These are phyloP conservation scores for Scheffersomyces ergatensis DNA, from an alignment of 805 yeast species.

Conservation along the genomic window DNA sequence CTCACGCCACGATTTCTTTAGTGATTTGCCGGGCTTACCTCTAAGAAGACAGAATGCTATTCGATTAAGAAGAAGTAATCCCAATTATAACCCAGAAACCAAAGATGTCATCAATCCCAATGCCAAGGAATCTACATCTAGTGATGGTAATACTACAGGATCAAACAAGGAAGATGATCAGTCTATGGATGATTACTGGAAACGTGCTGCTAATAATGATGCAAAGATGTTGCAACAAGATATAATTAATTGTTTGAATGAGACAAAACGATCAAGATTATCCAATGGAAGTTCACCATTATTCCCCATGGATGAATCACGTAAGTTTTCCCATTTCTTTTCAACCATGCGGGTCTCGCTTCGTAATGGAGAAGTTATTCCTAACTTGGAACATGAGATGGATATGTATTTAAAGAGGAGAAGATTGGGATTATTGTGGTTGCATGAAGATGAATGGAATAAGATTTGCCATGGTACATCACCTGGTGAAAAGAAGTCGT, in stretches of 20 bases:
- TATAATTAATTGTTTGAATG: conserved; percentile 1
- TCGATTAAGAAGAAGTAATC: conserved; percentile 10
- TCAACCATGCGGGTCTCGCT: background rate
- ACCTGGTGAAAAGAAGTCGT: no score
- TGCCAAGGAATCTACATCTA: background rate
- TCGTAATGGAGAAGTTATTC: background rate
- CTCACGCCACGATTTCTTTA: background rate
- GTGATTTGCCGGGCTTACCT: conserved; percentile 17
- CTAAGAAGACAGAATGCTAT: conserved; percentile 34
- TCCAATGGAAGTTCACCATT: background rate
- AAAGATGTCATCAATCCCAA: conserved; percentile 1
- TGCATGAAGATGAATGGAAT: background rate
- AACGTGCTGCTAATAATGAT: conserved; percentile 5
- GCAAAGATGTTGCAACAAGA: conserved; percentile 9
- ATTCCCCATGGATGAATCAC: background rate
- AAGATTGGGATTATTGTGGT: conserved; percentile 10
- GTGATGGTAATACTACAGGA: background rate
- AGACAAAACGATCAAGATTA: background rate
- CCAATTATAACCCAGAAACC: conserved; percentile 1
- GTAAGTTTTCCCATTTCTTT: background rate
- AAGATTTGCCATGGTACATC: no score
- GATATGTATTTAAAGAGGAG: conserved; percentile 10
- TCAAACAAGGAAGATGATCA: conserved; percentile 1
- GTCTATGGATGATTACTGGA: background rate
- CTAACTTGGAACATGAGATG: conserved; percentile 9